Base-by-base conservation (phyloP, 2,329 filamentous ascomycete species). In the Venturia aucupariae region DNA sequence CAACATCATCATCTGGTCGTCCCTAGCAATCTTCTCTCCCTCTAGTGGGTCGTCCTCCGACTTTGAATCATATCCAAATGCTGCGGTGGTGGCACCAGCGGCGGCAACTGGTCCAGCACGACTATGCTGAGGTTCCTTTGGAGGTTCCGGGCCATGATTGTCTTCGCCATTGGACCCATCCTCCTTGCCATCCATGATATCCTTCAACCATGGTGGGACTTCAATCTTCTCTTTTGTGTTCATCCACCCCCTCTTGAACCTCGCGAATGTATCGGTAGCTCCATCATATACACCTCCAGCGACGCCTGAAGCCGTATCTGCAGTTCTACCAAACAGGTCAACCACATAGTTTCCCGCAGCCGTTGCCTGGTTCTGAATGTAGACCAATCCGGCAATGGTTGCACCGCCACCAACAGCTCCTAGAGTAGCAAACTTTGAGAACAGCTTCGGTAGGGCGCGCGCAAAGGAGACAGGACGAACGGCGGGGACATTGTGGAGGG, bases 1-100 rank as follows among this genome's bases (percentile, higher is more conserved):
- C 72, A 99, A 80, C 69, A 97, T 82, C 94, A 99, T 99, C 93
- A 99, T 99, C 76, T 99, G 94, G 74, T 99, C 94, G 71, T 99
- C 94, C 71, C 86, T 86, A 22, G 91, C 90, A 60, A 83, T 81
- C 71, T 89, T 86, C 64, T 88, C 85, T 24, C 78, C 80, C 10
- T 81, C 79, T 64, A 86, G 81, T 4, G 81, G 75, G 67, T 88
- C 85, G 42, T 93, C 85, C 46, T 84, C 81, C 3, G 80, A 77
- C 2, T 86, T 84, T 65, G 87, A 81, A 27, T 90, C 86, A 70
- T 92, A 88, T 44, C 88, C 90, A 73, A 96, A 91, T 0, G 90
- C 90, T 19, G 88, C 85, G 41, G 88, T 87, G 35, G 88, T 89
- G 66, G 79, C 84, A 39, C 86, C 90, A 6, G 81, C 85, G n/a